Evolutionary conservation across 345 rosid genomes (phyloP).

Genomic region (Capsella bursapastoris): DNA sequence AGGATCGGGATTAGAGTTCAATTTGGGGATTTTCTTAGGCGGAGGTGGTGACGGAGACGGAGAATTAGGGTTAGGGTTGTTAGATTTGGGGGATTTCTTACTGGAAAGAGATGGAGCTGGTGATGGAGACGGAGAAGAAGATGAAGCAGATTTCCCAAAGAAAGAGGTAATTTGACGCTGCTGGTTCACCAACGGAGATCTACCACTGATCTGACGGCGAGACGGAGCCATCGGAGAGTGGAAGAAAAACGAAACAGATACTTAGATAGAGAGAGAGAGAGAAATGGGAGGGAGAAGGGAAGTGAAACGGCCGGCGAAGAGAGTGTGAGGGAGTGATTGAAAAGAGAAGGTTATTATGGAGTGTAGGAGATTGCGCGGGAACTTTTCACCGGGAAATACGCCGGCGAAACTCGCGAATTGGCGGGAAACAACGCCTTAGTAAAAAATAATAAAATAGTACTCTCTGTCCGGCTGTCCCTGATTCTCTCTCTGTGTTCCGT

Average conservation of each 20-base stretch:
- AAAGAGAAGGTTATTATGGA: background rate
- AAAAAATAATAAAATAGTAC: background rate
- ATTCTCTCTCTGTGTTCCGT: background rate
- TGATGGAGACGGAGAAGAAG: constrained; percentile 51
- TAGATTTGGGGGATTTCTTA: constrained; percentile 49
- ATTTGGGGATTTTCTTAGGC: constrained; percentile 47
- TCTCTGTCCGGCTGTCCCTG: background rate
- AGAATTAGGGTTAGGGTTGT: constrained; percentile 52
- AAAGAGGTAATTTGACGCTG: constrained; percentile 91
- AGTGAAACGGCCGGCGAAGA: constrained; percentile 10
- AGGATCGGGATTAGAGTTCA: constrained; percentile 45
- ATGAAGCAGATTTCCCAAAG: constrained; percentile 56
- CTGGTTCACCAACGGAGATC: constrained; percentile 89
- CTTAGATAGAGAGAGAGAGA: background rate
- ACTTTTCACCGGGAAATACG: constrained; percentile 38
- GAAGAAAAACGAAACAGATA: constrained; percentile 1
- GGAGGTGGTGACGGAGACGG: constrained; percentile 46
- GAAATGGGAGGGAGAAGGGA: background rate
- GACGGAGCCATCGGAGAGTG: constrained; percentile 64
- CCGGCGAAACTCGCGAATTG: constrained; percentile 37
- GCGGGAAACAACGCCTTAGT: constrained; percentile 46
- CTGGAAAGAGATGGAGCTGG: constrained; percentile 45
- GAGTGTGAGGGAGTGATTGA: background rate
- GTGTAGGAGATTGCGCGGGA: constrained; percentile 38
- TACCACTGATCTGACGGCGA: constrained; percentile 72